Evolutionary conservation across 352 stramenopile species (phyloP).

Genomic region (Lagenidium sp.): DNA sequence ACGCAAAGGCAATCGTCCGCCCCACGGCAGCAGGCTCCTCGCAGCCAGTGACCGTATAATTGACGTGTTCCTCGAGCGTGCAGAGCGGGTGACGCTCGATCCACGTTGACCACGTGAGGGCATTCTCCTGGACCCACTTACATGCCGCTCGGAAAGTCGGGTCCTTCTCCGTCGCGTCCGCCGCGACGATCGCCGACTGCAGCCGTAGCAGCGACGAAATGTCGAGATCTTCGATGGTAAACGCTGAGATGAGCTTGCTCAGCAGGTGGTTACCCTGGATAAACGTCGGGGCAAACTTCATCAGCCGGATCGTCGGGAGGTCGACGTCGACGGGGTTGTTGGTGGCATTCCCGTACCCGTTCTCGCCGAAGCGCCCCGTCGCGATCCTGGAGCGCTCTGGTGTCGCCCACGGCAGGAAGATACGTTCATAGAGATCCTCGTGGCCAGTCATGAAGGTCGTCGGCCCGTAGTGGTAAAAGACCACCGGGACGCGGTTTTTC

Average conservation of each 20-base stretch:
- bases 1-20: slow-evolving; percentile 9
- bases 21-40: background rate
- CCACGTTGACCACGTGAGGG: slow-evolving; percentile 8
- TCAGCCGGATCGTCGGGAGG: slow-evolving; percentile 14
- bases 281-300: background rate
- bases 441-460: slow-evolving; percentile 10
- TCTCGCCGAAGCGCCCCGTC: slow-evolving; percentile 31
- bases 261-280: background rate
- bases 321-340: slow-evolving; percentile 31
- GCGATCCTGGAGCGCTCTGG: slow-evolving; percentile 11
- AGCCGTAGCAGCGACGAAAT: background rate
- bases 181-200: background rate
- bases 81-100: slow-evolving; percentile 8
- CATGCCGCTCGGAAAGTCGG: slow-evolving; percentile 31
- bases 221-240: background rate
- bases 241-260: background rate
- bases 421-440: slow-evolving; percentile 16
- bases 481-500: background rate
- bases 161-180: slow-evolving; percentile 1
- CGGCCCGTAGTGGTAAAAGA: slow-evolving; percentile 17
- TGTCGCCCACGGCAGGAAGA: slow-evolving; percentile 25
- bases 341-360: slow-evolving; percentile 30
- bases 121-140: slow-evolving; percentile 28
- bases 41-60: slow-evolving; percentile 15
- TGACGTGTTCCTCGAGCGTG: background rate